These are phyloP conservation scores for Boletus fagicola DNA, from an alignment of 768 basidiomycete genomes.

Conservation along the genomic window DNA sequence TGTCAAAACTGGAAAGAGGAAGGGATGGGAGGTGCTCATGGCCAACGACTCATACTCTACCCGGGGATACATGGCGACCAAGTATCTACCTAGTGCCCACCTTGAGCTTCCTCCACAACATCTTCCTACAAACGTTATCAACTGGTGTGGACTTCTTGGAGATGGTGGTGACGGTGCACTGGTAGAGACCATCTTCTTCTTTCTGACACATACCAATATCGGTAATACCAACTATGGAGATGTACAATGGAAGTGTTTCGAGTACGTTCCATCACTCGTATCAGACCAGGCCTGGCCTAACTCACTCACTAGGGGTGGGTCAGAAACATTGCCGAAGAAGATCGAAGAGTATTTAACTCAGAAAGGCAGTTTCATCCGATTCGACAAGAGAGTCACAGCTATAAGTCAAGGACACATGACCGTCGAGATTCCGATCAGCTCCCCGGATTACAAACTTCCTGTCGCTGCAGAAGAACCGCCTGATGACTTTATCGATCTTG, in stretches of 20 bases:
- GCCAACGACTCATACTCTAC: slow-evolving; percentile 28
- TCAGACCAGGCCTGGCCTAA: not conserved
- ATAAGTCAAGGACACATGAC: not conserved
- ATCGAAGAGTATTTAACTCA: not conserved
- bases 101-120: slow-evolving; percentile 16
- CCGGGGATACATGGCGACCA: slow-evolving; percentile 21
- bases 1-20: slow-evolving; percentile 13
- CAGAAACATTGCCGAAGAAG: slow-evolving; percentile 5
- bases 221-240: not conserved
- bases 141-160: slow-evolving; percentile 21
- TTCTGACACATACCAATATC: not conserved
- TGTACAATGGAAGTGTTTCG: slow-evolving; percentile 8
- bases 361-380: not conserved
- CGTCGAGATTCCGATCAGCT: not conserved
- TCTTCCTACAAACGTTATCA: slow-evolving; percentile 24
- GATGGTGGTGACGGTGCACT: not conserved
- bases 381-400: slow-evolving; percentile 6
- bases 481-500: not conserved
- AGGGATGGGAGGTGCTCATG: slow-evolving; percentile 30
- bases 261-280: not conserved
- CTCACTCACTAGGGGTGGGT: not conserved
- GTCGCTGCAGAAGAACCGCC: not conserved
- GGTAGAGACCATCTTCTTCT: not conserved
- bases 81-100: slow-evolving; percentile 21
- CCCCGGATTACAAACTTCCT: too few relatives aligned